Evolutionary conservation across 257 asterid genomes (phyloP).

Genomic region (Striga asiatica): DNA sequence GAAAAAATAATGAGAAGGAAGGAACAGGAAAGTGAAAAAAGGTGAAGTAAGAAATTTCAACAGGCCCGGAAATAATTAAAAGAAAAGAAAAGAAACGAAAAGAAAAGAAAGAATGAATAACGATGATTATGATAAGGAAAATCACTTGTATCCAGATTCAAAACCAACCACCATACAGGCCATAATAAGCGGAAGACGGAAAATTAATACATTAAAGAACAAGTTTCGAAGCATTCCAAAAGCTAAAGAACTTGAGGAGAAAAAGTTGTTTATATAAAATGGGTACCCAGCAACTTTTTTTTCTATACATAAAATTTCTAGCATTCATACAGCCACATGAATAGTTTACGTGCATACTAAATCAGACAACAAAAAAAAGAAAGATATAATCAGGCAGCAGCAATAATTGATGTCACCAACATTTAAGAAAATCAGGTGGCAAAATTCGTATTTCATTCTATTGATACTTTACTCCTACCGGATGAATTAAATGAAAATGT

Average conservation of each 20-base stretch:
- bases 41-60: not conserved
- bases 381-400: not conserved
- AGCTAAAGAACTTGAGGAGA: not conserved
- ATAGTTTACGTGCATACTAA: no score
- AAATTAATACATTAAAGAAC: not conserved
- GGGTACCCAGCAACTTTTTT: no score
- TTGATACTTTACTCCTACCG: no score
- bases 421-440: not conserved
- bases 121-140: not conserved
- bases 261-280: no score
- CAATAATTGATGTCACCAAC: not conserved
- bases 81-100: not conserved
- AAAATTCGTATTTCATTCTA: not conserved
- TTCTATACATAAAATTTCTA: no score
- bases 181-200: not conserved
- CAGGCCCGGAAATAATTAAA: not conserved
- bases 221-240: not conserved
- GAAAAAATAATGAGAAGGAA: not conserved
- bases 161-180: not conserved
- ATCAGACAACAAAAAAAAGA: no score
- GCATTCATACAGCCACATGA: no score
- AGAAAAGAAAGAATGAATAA: not conserved
- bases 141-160: not conserved
- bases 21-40: not conserved
- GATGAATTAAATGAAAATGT: no score